A percentile compares a stretch with the other conserved stretches of the same genome.
These are phyloP conservation scores for Hypoxylon sp. DNA, from an alignment of 2,329 filamentous ascomycete species.

Conservation along the genomic window DNA sequence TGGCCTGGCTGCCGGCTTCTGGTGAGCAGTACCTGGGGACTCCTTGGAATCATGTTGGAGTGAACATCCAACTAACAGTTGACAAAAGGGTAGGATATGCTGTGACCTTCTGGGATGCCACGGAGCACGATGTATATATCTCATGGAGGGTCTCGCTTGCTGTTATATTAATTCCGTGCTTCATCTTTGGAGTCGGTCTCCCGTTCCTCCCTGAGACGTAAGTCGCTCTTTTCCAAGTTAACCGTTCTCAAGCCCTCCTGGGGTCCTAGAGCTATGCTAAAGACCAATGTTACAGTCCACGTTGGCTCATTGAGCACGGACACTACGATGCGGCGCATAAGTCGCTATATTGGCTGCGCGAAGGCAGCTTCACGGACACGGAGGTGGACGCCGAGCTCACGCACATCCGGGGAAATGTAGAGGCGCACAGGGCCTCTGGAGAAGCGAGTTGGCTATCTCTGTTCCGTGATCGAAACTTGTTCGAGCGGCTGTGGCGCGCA, in stretches of 20 bases:
- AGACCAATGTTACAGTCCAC: constrained; percentile 58
- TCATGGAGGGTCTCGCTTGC: constrained; percentile 68
- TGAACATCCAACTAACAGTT: constrained; percentile 19
- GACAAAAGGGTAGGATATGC: constrained; percentile 68
- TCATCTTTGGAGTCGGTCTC: constrained; percentile 65
- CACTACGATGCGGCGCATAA: constrained; percentile 60
- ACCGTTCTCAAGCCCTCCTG: too few species aligned
- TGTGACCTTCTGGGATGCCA: constrained; percentile 67
- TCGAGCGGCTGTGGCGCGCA: constrained; percentile 69
- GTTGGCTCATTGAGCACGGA: constrained; percentile 70
- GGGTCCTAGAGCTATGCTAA: not conserved
- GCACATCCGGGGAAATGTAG: constrained; percentile 63
- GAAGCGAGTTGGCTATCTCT: constrained; percentile 61
- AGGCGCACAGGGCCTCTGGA: constrained; percentile 56
- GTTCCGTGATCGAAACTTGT: constrained; percentile 64
- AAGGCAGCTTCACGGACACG: constrained; percentile 57
- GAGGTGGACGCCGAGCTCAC: constrained; percentile 61
- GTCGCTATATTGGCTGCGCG: constrained; percentile 65
- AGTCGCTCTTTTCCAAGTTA: constrained; percentile 43
- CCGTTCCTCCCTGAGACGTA: constrained; percentile 70
- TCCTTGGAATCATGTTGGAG: not conserved
- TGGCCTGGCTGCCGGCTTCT: constrained; percentile 68
- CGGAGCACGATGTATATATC: constrained; percentile 61
- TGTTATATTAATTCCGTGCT: constrained; percentile 66
- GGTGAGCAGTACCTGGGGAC: constrained; percentile 56